Evolutionary conservation across 306 rosid species (phyloP).

Genomic region (Trifolium subterraneum): DNA sequence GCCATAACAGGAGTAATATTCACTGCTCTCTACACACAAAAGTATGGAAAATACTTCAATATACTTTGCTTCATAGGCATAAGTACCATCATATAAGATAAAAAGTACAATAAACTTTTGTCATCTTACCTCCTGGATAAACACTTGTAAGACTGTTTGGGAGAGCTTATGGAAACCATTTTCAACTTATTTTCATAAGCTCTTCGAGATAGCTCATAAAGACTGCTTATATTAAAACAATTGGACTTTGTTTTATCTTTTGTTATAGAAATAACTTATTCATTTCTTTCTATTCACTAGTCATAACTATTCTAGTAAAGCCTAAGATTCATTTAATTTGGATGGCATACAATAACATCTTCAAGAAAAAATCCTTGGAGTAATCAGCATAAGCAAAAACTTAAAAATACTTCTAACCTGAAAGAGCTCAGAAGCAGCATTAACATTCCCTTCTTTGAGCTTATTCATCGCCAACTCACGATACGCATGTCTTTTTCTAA

Average conservation of each 20-base stretch:
- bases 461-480: constrained; percentile 76
- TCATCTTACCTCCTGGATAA: not conserved
- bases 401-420: constrained; percentile 59
- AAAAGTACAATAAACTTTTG: not conserved
- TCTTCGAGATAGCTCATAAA: not conserved
- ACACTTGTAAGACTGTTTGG: not conserved
- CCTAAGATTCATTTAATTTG: constrained; percentile 13
- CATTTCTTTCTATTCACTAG: not conserved
- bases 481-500: constrained; percentile 66
- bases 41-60: constrained; percentile 15
- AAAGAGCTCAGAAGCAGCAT: constrained; percentile 79
- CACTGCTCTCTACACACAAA: constrained; percentile 74
- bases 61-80: not conserved
- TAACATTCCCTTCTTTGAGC: constrained; percentile 76
- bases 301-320: not conserved
- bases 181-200: not conserved
- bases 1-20: constrained; percentile 82
- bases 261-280: not conserved
- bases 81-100: constrained; percentile 28
- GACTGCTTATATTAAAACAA: not conserved
- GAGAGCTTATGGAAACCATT: not conserved
- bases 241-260: not conserved
- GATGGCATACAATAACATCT: not conserved
- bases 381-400: no score
- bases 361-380: no score